Evolutionary conservation across 495 filamentous ascomycete genomes (phyloP), one percentile per base, ranked within the genome.

Genomic region (Annulohypoxylon moriforme): DNA sequence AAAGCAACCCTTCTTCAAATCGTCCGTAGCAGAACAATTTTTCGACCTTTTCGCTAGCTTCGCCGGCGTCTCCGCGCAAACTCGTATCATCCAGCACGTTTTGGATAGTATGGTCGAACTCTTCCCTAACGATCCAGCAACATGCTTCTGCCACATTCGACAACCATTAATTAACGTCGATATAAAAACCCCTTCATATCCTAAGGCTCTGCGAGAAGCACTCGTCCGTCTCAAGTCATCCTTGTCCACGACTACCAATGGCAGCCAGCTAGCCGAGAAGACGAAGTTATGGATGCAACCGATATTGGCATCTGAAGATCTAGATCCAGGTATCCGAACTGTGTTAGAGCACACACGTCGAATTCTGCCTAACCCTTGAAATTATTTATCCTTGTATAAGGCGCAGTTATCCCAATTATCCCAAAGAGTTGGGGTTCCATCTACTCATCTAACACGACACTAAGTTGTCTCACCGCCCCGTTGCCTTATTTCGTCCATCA

Each of bases 21-120:
- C 89, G 2, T 77, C 80, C 0, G 85, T 94, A 29, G 93, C 89
- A 0, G 86, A 88, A 67, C 81, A 88, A 10, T 97, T 98, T 78
- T 97, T 95, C 74, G 84, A 91, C 70, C 87, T 95, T 79, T 92
- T 94, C 66, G 85, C 87, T 6, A 81, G 84, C 1, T 97, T 97
- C 72, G 77, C 81, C 33, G 78, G 85, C 25, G 77, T 92, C 16
- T 87, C 89, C 4, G 92, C 90, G 69, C 81, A 91, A 47, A 77
- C 70, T 47, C 91, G 83, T 74, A 88, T 98, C n/a, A 79, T 95
- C 18, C 86, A 89, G 57, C 93, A 96, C 79, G 88, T 97, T 34
- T 78, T 96, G 22, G 85, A 87, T 50, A 81, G 82, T 49, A 87
- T 94, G 81, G 81, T 82, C 53, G 81, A 89, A 59, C 69, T 77